phyloP scores from a whole-genome alignment of 2,329 filamentous ascomycete species.

The Zymoseptoria ardabiliae region DNA sequence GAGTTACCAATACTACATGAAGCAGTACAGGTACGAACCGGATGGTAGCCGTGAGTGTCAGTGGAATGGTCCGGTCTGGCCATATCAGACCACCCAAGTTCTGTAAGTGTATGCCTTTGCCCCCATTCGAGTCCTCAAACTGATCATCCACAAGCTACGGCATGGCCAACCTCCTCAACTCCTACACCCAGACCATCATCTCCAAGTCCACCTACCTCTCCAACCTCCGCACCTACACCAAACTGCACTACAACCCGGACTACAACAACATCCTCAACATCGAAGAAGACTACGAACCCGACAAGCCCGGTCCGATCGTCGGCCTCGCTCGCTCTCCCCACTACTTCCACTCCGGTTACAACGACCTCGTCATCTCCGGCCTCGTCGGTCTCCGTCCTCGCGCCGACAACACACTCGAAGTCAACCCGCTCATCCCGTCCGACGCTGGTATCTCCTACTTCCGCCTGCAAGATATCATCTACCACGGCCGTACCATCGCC shows the following conservation, averaged over 20 bases:
- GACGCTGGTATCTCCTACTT: constrained; percentile 32
- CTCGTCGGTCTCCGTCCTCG: constrained; percentile 38
- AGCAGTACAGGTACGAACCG: constrained; percentile 35
- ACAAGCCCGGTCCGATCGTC: constrained; percentile 36
- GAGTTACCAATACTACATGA: constrained; percentile 41
- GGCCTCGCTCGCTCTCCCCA: constrained; percentile 38
- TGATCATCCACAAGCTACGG: constrained; percentile 17
- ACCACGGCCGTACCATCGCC: constrained; percentile 37
- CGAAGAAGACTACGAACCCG: constrained; percentile 40
- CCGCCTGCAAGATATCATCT: constrained; percentile 35
- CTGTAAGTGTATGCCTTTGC: constrained; percentile 12
- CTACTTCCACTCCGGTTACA: constrained; percentile 42
- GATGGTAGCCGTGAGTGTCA: constrained; percentile 35
- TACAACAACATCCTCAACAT: constrained; percentile 31
- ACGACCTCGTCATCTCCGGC: constrained; percentile 36
- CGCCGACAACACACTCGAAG: constrained; percentile 33
- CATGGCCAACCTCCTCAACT: constrained; percentile 38
- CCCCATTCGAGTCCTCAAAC: background rate
- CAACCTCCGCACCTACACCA: constrained; percentile 34
- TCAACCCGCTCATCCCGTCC: constrained; percentile 34
- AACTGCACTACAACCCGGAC: constrained; percentile 33
- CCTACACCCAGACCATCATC: constrained; percentile 30
- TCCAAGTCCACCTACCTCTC: constrained; percentile 31
- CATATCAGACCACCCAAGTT: constrained; percentile 38
- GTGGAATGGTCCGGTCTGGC: constrained; percentile 42